phyloP scores from a whole-genome alignment of 176 grass and related monocot species.

The Zea mays region Zm-B73-REFERENCE-NAM-5.0 NC_050099.1:182381001-182381500 shows the following conservation, averaged over 20 bases:
- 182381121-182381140: too few relatives aligned
- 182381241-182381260: background rate
- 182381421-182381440: slow-evolving; percentile 95
- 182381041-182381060: too few relatives aligned
- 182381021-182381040: too few relatives aligned
- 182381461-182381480: slow-evolving; percentile 95
- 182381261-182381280: background rate
- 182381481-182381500: slow-evolving; percentile 52
- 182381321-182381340: background rate
- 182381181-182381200: slow-evolving; percentile 22
- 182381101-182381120: too few relatives aligned
- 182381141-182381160: too few relatives aligned
- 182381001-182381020: too few relatives aligned
- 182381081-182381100: too few relatives aligned
- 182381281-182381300: background rate
- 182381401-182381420: slow-evolving; percentile 90
- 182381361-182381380: slow-evolving; percentile 42
- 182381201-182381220: background rate
- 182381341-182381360: slow-evolving; percentile 34
- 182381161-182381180: slow-evolving; percentile 28
- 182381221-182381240: background rate
- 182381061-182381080: too few relatives aligned
- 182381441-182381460: slow-evolving; percentile 81
- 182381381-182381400: slow-evolving; percentile 81
- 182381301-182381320: slow-evolving; percentile 30